These are phyloP conservation scores for Pinus albicaulis DNA, from an alignment of 75 land plant genomes.

Conservation along the genomic window DNA sequence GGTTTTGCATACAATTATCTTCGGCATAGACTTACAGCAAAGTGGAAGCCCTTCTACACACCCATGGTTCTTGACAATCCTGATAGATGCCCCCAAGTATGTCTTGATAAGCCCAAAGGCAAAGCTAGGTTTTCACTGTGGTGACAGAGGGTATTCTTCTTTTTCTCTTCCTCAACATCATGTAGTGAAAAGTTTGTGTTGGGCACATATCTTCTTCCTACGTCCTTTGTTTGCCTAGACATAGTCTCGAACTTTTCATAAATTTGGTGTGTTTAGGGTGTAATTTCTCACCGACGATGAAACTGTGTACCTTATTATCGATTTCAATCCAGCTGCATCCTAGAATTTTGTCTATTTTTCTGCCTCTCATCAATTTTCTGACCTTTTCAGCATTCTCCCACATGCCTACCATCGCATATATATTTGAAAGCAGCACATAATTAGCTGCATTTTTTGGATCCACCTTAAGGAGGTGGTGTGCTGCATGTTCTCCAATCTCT, in stretches of 20 bases:
- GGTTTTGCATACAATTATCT: background rate
- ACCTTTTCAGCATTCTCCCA: too few relatives aligned
- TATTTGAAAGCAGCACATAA: too few relatives aligned
- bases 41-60: too few relatives aligned
- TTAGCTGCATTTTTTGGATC: too few relatives aligned
- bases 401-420: too few relatives aligned
- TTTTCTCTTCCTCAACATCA: background rate
- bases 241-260: background rate
- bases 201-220: background rate
- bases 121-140: too few relatives aligned
- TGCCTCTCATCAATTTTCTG: background rate
- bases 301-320: background rate
- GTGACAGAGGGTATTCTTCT: background rate
- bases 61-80: too few relatives aligned
- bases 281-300: background rate
- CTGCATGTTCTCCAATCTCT: too few relatives aligned
- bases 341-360: background rate
- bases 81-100: too few relatives aligned
- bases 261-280: background rate
- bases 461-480: too few relatives aligned
- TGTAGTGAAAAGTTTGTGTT: background rate
- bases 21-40: background rate
- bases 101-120: too few relatives aligned
- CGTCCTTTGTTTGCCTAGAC: background rate
- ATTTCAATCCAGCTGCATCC: conserved; percentile 1